A percentile compares a stretch with the other conserved stretches of the same genome.
These are phyloP conservation scores for Agrocybe chaxingu DNA, from an alignment of 768 basidiomycete species.

Conservation along the genomic window DNA sequence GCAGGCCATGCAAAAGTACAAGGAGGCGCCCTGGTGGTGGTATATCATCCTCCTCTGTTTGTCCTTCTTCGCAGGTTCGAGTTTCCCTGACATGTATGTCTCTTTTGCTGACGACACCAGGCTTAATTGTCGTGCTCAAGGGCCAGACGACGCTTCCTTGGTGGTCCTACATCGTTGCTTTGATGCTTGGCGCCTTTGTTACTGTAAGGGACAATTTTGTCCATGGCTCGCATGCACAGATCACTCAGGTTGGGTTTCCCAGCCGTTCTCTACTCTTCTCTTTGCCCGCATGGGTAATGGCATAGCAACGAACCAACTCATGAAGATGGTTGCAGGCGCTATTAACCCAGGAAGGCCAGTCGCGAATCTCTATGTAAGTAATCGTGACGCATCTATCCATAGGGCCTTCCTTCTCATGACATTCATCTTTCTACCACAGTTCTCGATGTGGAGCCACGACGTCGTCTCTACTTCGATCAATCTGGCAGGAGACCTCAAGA, in stretches of 20 bases:
- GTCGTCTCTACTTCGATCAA: conserved; percentile 51
- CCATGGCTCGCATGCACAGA: not conserved
- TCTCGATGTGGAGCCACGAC: conserved; percentile 68
- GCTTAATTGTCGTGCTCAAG: conserved; percentile 52
- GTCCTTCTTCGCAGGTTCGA: conserved; percentile 53
- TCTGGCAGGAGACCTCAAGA: conserved; percentile 62
- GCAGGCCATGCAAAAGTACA: conserved; percentile 55
- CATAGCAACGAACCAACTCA: conserved; percentile 55
- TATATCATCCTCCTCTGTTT: conserved; percentile 45
- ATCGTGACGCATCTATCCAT: not conserved
- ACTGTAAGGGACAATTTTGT: conserved; percentile 21
- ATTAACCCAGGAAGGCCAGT: conserved; percentile 63
- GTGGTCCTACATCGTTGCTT: conserved; percentile 60
- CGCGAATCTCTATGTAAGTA: conserved; percentile 62
- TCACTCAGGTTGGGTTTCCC: not conserved
- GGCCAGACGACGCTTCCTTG: conserved; percentile 61
- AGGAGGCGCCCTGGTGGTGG: conserved; percentile 63
- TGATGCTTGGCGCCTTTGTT: conserved; percentile 46
- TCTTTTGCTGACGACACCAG: conserved; percentile 19
- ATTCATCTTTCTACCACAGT: conserved; percentile 27
- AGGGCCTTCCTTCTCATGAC: not conserved
- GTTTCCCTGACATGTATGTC: not conserved
- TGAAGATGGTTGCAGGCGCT: conserved; percentile 64
- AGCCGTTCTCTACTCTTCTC: conserved; percentile 56
- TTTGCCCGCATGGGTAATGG: conserved; percentile 61